Evolutionary conservation across 176 grass and related monocot genomes (phyloP).

Genomic region (Oryza meyeriana): DNA sequence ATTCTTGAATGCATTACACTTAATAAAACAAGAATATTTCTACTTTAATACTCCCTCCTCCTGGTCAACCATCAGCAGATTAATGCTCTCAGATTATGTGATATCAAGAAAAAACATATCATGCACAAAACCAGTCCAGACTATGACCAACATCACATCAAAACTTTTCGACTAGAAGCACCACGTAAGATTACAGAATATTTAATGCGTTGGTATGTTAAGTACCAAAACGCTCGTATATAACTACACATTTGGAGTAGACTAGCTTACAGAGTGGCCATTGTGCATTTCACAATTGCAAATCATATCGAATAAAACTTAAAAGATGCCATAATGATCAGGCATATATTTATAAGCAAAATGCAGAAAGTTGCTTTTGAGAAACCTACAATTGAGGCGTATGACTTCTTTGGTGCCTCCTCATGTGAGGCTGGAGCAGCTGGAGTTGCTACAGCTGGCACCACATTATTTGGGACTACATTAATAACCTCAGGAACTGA

Average conservation of each 20-base stretch:
- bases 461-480: conserved; percentile 49
- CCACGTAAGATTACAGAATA: not conserved
- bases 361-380: not conserved
- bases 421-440: conserved; percentile 26
- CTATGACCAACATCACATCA: not conserved
- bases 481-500: conserved; percentile 52
- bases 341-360: not conserved
- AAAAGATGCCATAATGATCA: not conserved
- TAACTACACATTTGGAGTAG: not conserved
- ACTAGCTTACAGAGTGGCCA: not conserved
- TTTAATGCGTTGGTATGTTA: not conserved
- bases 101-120: not conserved
- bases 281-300: not conserved
- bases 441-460: not conserved
- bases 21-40: not conserved
- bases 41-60: not conserved
- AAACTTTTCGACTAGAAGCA: not conserved
- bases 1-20: not conserved
- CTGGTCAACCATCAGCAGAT: not conserved
- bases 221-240: not conserved
- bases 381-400: conserved; percentile 86
- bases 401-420: conserved; percentile 75
- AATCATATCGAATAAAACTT: not conserved
- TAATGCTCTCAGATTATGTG: not conserved
- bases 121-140: not conserved